A percentile compares a stretch with the other conserved stretches of the same genome.
Evolutionary conservation across 306 rosid species (phyloP).

Genomic region (Mimosa bimucronata): DNA sequence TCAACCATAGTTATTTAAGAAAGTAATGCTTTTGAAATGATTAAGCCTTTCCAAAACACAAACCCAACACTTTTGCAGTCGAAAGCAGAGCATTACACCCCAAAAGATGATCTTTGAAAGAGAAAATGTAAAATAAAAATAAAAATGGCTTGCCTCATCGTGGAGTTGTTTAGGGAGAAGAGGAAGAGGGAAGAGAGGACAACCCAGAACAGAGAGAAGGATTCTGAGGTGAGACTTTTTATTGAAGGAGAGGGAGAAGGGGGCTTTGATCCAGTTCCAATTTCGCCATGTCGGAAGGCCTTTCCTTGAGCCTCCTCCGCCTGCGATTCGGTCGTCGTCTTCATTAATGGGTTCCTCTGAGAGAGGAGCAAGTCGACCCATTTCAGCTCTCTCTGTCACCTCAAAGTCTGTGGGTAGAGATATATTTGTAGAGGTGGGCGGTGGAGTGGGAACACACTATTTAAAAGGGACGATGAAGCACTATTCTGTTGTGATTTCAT

Average conservation of each 20-base stretch:
- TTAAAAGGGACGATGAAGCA: slow-evolving; percentile 9
- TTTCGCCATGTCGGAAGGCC: slow-evolving; percentile 76
- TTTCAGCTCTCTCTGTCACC: slow-evolving; percentile 27
- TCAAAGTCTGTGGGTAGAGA: neutral
- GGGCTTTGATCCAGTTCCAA: slow-evolving; percentile 89
- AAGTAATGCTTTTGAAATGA: slow-evolving; percentile 4
- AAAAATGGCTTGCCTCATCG: slow-evolving; percentile 55
- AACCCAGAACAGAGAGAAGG: slow-evolving; percentile 87
- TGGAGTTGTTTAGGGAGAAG: slow-evolving; percentile 48
- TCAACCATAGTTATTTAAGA: neutral
- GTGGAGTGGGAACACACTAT: slow-evolving; percentile 23
- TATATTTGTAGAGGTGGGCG: neutral
- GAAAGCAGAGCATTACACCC: neutral
- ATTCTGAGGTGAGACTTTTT: slow-evolving; percentile 76
- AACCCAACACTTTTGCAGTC: neutral
- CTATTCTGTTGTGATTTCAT: slow-evolving; percentile 24
- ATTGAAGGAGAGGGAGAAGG: slow-evolving; percentile 59
- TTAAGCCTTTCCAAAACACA: neutral
- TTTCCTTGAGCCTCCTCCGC: slow-evolving; percentile 47
- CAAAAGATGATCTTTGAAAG: neutral
- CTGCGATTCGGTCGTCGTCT: slow-evolving; percentile 44
- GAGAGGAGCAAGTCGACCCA: slow-evolving; percentile 81
- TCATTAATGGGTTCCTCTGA: slow-evolving; percentile 87
- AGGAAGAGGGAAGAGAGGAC: slow-evolving; percentile 88
- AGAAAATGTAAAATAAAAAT: neutral